A percentile compares a stretch with the other conserved stretches of the same genome.
phyloP scores from a whole-genome alignment of 768 basidiomycete genomes.

The Mycena filopes region DNA sequence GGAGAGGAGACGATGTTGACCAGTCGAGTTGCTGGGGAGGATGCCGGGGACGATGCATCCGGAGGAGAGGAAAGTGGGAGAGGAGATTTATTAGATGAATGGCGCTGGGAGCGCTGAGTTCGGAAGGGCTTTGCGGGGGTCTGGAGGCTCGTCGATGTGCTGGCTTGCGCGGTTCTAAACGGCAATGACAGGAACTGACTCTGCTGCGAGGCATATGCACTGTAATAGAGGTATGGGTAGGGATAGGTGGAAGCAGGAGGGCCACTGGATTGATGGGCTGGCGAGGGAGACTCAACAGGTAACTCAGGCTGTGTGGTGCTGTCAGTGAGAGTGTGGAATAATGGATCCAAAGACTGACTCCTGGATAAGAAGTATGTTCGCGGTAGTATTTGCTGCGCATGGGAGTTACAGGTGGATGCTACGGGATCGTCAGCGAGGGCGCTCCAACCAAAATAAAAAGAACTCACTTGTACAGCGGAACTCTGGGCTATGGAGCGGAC shows the following conservation, averaged over 20 bases:
- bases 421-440: conserved; percentile 11
- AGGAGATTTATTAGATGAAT: conserved; percentile 54
- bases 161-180: conserved; percentile 44
- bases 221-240: conserved; percentile 51
- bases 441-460: conserved; percentile 44
- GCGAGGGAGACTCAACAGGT: conserved; percentile 41
- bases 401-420: conserved; percentile 62
- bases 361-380: conserved; percentile 55
- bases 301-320: conserved; percentile 5
- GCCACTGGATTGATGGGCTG: conserved; percentile 36
- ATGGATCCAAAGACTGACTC: conserved; percentile 28
- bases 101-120: conserved; percentile 50
- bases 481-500: conserved; percentile 16
- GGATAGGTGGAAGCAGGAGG: conserved; percentile 32
- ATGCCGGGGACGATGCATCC: conserved; percentile 64
- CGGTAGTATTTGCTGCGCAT: conserved; percentile 71
- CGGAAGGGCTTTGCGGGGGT: conserved; percentile 54
- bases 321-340: neutral
- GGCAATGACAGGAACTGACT: conserved; percentile 37
- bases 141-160: conserved; percentile 52
- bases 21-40: conserved; percentile 68
- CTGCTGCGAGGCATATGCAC: conserved; percentile 38
- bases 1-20: conserved; percentile 88
- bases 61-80: conserved; percentile 69
- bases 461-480: conserved; percentile 51